Evolutionary conservation across 805 yeast genomes (phyloP).

Genomic region (Cyberlindnera nakhonratchasimensis): DNA sequence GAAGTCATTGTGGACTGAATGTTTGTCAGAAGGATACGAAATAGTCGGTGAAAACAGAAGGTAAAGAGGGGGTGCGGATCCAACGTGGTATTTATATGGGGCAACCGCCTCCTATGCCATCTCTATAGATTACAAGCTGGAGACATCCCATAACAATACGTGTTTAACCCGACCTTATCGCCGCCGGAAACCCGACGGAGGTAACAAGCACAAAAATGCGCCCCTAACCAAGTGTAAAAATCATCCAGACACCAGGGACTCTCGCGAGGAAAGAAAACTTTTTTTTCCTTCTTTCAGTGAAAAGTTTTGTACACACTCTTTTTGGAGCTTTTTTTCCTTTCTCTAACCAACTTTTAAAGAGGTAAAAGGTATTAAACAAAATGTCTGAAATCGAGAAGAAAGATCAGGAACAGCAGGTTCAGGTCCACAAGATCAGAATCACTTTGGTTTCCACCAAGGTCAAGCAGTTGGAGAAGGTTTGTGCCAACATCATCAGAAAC

Average conservation of each 20-base stretch:
- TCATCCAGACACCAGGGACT: conserved; percentile 25
- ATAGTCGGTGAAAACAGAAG: no score
- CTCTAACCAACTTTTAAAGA: conserved; percentile 28
- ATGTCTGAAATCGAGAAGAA: conserved; percentile 87
- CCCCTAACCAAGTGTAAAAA: background rate
- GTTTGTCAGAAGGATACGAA: background rate
- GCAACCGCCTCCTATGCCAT: no score
- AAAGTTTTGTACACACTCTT: conserved; percentile 3
- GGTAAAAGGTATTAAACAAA: conserved; percentile 42
- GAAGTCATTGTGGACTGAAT: conserved; percentile 5
- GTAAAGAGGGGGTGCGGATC: background rate
- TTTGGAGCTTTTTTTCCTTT: background rate
- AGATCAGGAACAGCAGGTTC: conserved; percentile 77
- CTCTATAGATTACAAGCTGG: no score
- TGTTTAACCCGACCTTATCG: conserved; percentile 10
- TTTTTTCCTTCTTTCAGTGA: conserved; percentile 8
- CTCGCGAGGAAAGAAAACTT: conserved; percentile 14
- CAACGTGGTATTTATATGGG: no score
- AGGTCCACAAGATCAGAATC: conserved; percentile 96
- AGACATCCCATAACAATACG: no score
- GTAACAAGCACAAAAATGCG: background rate
- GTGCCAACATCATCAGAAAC: conserved; percentile 82
- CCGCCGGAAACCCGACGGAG: conserved; percentile 13
- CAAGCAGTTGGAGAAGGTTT: conserved; percentile 95
- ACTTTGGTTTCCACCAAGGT: conserved; percentile 98